phyloP scores from a whole-genome alignment of 148 eudicot species.

The Fagopyrum esculentum region DNA sequence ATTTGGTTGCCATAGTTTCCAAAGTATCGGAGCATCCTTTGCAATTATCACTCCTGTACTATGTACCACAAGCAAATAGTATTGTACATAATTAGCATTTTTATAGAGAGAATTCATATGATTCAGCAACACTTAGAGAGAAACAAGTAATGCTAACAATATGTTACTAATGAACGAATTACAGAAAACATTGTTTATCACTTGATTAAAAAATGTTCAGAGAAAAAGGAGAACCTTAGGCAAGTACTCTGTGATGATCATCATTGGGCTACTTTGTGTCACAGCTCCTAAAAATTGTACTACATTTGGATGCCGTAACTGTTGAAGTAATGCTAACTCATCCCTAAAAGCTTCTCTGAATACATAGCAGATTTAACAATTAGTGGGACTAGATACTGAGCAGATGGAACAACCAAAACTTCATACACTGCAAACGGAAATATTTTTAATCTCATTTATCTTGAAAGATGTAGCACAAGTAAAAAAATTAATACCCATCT shows the following conservation, averaged over 20 bases:
- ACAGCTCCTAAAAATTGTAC: constrained; percentile 98
- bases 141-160: not conserved
- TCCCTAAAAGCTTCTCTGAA: constrained; percentile 76
- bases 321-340: constrained; percentile 85
- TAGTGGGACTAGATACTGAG: not conserved
- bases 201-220: not conserved
- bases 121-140: not conserved
- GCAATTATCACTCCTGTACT: not conserved
- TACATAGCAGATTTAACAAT: not conserved
- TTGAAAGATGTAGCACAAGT: not conserved
- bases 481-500: not conserved
- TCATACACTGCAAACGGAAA: not conserved
- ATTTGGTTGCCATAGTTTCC: not conserved
- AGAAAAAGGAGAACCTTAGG: constrained; percentile 50
- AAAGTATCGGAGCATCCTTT: not conserved
- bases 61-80: not conserved
- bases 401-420: not conserved
- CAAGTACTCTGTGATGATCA: constrained; percentile 90
- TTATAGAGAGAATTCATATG: not conserved
- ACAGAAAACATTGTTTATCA: not conserved
- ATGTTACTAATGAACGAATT: not conserved
- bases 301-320: constrained; percentile 90
- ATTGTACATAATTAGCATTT: not conserved
- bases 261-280: constrained; percentile 94
- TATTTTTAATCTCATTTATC: not conserved